Conservation (phyloP, 768 basidiomycete species). For the Austroboletus eburneus region DNA sequence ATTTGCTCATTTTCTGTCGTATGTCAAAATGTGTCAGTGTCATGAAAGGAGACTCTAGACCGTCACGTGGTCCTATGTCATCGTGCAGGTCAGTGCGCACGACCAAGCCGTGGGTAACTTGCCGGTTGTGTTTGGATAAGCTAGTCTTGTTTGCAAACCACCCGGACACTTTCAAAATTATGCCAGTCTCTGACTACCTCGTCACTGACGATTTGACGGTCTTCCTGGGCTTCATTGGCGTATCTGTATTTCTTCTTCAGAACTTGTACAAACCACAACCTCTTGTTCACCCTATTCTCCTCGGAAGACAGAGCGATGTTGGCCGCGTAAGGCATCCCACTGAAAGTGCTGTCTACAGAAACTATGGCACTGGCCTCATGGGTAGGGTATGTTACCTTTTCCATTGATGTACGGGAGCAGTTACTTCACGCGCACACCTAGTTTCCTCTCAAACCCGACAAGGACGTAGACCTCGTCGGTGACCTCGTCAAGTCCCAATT, state of each 20-base stretch:
- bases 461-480: constrained; percentile 61
- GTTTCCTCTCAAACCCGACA: constrained; percentile 71
- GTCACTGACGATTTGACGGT: constrained; percentile 79
- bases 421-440: constrained; percentile 27
- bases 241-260: constrained; percentile 71
- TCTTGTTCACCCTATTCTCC: constrained; percentile 88
- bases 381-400: constrained; percentile 57
- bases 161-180: constrained; percentile 17
- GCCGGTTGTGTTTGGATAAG: no score
- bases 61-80: no score
- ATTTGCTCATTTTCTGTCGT: no score
- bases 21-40: no score
- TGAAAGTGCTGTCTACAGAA: constrained; percentile 87
- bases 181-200: constrained; percentile 52
- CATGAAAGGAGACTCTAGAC: no score
- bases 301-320: constrained; percentile 90
- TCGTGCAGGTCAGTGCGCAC: no score
- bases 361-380: constrained; percentile 82
- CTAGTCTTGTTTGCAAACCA: not conserved
- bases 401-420: not conserved
- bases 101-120: no score
- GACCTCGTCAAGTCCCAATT: constrained; percentile 67
- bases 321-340: constrained; percentile 73
- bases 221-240: constrained; percentile 68
- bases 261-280: constrained; percentile 79